These are phyloP conservation scores for Rubroboletus satanas DNA, from an alignment of 768 basidiomycete genomes.

Conservation along the genomic window DNA sequence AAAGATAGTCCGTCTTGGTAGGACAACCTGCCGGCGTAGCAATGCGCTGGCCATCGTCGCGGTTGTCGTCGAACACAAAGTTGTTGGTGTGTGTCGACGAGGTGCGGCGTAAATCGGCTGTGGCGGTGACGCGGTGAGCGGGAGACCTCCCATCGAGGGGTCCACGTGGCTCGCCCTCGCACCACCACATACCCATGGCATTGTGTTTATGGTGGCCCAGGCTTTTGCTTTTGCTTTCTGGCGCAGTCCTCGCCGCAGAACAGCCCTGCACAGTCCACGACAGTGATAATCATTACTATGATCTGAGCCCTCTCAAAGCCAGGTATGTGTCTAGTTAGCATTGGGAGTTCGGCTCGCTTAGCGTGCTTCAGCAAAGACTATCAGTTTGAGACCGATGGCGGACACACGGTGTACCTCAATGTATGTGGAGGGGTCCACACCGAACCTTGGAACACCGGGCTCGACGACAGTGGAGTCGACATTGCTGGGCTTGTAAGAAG, in stretches of 20 bases:
- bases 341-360: conserved; percentile 1
- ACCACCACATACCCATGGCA: neutral
- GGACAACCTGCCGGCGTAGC: conserved; percentile 54
- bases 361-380: conserved; percentile 57
- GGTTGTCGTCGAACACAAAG: conserved; percentile 26
- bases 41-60: conserved; percentile 61
- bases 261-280: conserved; percentile 59
- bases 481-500: conserved; percentile 62
- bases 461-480: conserved; percentile 43
- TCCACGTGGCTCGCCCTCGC: conserved; percentile 12
- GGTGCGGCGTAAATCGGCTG: conserved; percentile 27
- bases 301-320: conserved; percentile 58
- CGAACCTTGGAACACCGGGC: conserved; percentile 57
- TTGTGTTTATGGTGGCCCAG: neutral
- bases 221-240: conserved; percentile 1
- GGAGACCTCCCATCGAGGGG: conserved; percentile 24
- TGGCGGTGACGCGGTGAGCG: conserved; percentile 16
- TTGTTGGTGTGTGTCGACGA: neutral
- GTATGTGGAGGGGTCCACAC: conserved; percentile 55
- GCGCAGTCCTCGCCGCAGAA: conserved; percentile 35
- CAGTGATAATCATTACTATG: conserved; percentile 52
- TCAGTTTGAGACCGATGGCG: conserved; percentile 45
- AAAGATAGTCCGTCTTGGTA: conserved; percentile 28
- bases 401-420: conserved; percentile 53
- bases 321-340: conserved; percentile 39